Evolutionary conservation across 805 yeast species (phyloP), one percentile per base, ranked within the genome.

Genomic region (Blastobotrys attinorum): DNA sequence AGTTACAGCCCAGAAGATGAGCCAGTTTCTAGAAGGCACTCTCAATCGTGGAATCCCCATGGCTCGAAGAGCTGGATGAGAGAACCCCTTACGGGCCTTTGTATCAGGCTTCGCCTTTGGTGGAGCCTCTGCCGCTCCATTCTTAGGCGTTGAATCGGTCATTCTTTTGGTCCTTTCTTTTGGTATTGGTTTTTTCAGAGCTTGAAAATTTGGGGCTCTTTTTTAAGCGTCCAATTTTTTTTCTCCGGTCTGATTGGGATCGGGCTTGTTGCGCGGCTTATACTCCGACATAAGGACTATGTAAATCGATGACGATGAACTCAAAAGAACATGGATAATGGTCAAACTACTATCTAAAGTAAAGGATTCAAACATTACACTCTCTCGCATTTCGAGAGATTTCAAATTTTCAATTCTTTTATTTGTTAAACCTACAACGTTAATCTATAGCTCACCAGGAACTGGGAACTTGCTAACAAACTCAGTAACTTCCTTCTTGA

Each of bases 21-120:
- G 63, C 98, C 97, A 90, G 66, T 90, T 92, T 49, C 96, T 71
- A 0, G 95, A 81, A 0, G 98, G 98, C 11, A 92, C 66, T 31
- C 81, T 74, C 18, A 88, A 54, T 11, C 81, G 65, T 3, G 87
- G 85, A 39, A 90, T 74, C 0, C 97, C 97, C 84, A 90, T 76
- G 56, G 86, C 59, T 37, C 45, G 43, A 33, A 54, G 48, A 3
- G 58, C 58, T 21, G 59, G 59, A 35, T 55, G 54, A 23, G 44
- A 18, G 44, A 45, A 45, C 10, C 48, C 48, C 39, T 37, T 37
- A 21, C 29, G 22, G 15, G 18, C 25, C 17, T 31, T 38, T 23
- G 23, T 17, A 32, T 15, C 36, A 3, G 39, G 29, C 17, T 3
- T 40, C n/a, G 39, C 39, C n/a, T 13, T n/a, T 2, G 22, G 18